Base-by-base conservation (phyloP, 768 basidiomycete genomes). In the Pisolithus sp. region DNA sequence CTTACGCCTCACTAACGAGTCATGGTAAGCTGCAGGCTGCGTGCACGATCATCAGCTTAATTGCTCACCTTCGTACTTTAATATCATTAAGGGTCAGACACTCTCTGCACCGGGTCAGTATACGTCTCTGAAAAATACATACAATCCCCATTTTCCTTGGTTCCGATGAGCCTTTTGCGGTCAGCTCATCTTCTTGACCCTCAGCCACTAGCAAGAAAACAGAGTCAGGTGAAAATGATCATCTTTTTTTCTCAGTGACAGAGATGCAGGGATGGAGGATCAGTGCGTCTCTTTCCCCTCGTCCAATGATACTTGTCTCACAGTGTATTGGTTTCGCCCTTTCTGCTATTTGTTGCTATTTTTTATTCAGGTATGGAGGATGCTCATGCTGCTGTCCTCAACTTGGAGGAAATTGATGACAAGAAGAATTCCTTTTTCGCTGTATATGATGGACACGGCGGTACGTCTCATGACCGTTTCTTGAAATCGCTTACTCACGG, bases 221-320 rank as follows among this genome's bases (percentile, higher is more conserved):
- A 5, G 78, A 83, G 59, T 68, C 76, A 20, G 93, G 89, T 40
- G 76, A 73, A 56, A 84, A 91, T 80, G 76, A 74, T 54, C 79
- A 80, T 52, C 84, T 80, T 68, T 61, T 76, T 43, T 97, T 84
- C 69, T 86, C 80, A 7, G 78, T 96, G 40, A 85, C 89, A 43
- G 94, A 97, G 72, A 98, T 98, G 95, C 96, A 99, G 70, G 96
- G 96, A 62, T 99, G 96, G 96, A 79, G 96, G 70, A 86, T 98
- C 71, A 83, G 95, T 99, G 63, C 72, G 95, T 86, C 44, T 28
- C 54, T 36, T 34, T 36, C 38, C 48, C 46, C 34, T 17, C 2
- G 36, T 47, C 15, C 42, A 9, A 7, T 9, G 21, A 13, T 7
- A 13, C 8, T 31, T 21, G 21, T 2, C 53, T 55, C 51, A 61